Evolutionary conservation across 2,329 filamentous ascomycete genomes (phyloP).

Genomic region (Pseudocercospora vitis): DNA sequence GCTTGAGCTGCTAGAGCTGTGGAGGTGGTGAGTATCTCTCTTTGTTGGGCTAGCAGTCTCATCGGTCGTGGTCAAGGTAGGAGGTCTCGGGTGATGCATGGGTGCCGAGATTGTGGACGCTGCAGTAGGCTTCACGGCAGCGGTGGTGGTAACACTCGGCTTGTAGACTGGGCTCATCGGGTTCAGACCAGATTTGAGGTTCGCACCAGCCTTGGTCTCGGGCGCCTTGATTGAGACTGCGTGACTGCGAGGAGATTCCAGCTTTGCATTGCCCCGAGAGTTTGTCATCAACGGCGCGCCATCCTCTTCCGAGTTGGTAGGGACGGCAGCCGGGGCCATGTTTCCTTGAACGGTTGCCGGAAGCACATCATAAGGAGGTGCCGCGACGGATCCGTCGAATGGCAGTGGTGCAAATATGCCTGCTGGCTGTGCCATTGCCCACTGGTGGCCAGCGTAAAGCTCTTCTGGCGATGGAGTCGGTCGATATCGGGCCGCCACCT

Average conservation of each 20-base stretch:
- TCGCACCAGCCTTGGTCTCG: slow-evolving; percentile 25
- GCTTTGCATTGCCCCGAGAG: slow-evolving; percentile 23
- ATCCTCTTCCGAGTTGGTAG: slow-evolving; percentile 21
- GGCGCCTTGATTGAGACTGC: slow-evolving; percentile 40
- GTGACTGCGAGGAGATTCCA: slow-evolving; percentile 30
- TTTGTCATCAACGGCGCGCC: slow-evolving; percentile 27
- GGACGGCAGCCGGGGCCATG: not conserved
- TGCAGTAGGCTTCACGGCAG: slow-evolving; percentile 6
- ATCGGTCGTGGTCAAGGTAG: slow-evolving; percentile 15
- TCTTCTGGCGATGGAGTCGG: slow-evolving; percentile 26
- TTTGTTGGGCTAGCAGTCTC: slow-evolving; percentile 30
- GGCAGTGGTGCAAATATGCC: slow-evolving; percentile 32
- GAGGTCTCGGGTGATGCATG: slow-evolving; percentile 21
- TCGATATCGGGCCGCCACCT: slow-evolving; percentile 20
- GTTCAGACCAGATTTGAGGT: slow-evolving; percentile 37
- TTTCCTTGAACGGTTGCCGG: not conserved
- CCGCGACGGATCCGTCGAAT: slow-evolving; percentile 35
- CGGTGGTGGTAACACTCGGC: slow-evolving; percentile 24
- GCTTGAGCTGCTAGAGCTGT: slow-evolving; percentile 40
- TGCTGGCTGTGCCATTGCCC: slow-evolving; percentile 28
- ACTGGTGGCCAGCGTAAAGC: slow-evolving; percentile 22
- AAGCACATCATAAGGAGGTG: too few species aligned
- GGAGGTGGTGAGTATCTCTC: slow-evolving; percentile 27
- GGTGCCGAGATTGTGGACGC: not conserved
- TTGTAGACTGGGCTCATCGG: slow-evolving; percentile 43